phyloP scores from a whole-genome alignment of 495 filamentous ascomycete species.

The Trichodelitschia bisporula region DNA sequence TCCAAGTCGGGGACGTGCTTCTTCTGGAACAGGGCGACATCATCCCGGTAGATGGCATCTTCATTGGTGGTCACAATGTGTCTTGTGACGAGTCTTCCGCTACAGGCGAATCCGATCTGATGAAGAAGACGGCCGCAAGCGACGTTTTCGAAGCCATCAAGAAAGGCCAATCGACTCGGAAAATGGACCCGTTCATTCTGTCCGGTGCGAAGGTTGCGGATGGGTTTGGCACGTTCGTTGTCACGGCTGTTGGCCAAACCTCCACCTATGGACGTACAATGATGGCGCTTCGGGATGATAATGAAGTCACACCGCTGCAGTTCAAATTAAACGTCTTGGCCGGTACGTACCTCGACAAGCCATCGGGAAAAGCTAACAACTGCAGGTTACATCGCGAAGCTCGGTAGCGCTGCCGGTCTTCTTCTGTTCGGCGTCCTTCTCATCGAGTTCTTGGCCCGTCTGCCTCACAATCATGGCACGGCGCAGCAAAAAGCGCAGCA shows the following conservation, averaged over 20 bases:
- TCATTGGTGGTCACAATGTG: constrained; percentile 22
- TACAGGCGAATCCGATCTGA: constrained; percentile 42
- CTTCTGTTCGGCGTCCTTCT: constrained; percentile 79
- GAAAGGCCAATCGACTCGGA: constrained; percentile 44
- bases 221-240: constrained; percentile 65
- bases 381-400: constrained; percentile 81
- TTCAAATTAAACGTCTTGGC: constrained; percentile 77
- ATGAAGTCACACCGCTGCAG: constrained; percentile 84
- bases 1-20: constrained; percentile 67
- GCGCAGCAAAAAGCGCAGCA: constrained; percentile 59
- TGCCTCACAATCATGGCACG: constrained; percentile 27
- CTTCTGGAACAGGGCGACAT: constrained; percentile 74
- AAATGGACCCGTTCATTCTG: constrained; percentile 83
- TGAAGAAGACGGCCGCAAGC: constrained; percentile 39
- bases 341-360: too few relatives aligned
- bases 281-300: constrained; percentile 77
- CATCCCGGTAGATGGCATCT: constrained; percentile 22
- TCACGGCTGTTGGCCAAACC: constrained; percentile 71
- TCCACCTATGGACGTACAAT: constrained; percentile 79
- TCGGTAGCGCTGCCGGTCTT: constrained; percentile 62
- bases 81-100: constrained; percentile 47
- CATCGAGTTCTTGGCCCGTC: constrained; percentile 58
- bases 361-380: too few relatives aligned
- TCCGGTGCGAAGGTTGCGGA: constrained; percentile 85
- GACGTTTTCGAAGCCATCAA: constrained; percentile 67